Evolutionary conservation across 2,329 filamentous ascomycete genomes (phyloP), one percentile per base, ranked within the genome.

Genomic region (Xylaria sp.): DNA sequence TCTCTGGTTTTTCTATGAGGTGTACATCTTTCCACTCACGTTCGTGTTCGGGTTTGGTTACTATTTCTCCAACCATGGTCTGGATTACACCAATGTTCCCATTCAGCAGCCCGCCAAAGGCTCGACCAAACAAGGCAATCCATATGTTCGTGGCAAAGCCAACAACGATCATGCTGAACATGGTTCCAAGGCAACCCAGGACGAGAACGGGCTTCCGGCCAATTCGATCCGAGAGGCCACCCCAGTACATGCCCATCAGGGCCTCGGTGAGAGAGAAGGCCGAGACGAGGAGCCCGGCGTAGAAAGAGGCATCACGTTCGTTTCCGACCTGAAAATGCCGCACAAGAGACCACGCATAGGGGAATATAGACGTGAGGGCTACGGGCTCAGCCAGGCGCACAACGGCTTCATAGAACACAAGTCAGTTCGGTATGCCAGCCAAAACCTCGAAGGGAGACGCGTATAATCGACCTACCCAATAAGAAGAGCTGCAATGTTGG

Each of bases 371-470:
- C 1, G 94, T 97, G 71, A 97, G 87, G 59, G 94, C 94, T 74
- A 97, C 95, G 25, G 94, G 94, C 80, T 97, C 94, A 61, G 94
- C 93, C 73, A 97, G 89, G 70, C 94, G 93, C 77, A 97, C 94
- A 84, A 97, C 93, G 79, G 93, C 94, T 97, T 75, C 32, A 25
- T 2, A 20, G 28, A 10, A 65, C 6, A 4, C n/a, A 8, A 46
- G 45, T 70, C 25, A 72, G 64, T 36, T 62, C 25, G 55, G 46
- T 34, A 48, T 39, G 25, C n/a, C n/a, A 18, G n/a, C n/a, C n/a
- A n/a, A 30, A 28, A 43, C 23, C 63, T 48, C 13, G 59, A 13
- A 34, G 45, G 8, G 10, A 36, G 45, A 12, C 12, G 48, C 18
- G 63, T 34, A 53, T 23, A 60, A 12, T 30, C 32, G 39, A 82